These are phyloP conservation scores for Phytophthora vignae DNA, from an alignment of 352 stramenopile species.

Conservation along the genomic window DNA sequence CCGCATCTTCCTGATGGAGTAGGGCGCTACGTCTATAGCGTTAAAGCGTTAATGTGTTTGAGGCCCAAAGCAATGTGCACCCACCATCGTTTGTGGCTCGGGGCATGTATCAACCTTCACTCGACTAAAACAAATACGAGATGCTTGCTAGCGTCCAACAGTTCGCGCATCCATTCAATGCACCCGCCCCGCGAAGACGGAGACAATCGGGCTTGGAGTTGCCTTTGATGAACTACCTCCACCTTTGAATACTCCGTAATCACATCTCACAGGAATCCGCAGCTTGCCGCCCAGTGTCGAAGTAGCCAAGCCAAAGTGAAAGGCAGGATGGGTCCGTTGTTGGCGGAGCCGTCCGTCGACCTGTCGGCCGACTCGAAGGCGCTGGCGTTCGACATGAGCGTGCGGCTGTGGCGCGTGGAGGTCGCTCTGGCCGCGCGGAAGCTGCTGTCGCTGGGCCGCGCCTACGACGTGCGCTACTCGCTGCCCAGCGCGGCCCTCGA, in stretches of 20 bases:
- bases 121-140: no score
- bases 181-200: no score
- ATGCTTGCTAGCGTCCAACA: no score
- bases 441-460: slow-evolving; percentile 63
- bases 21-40: not conserved
- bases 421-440: slow-evolving; percentile 53
- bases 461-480: slow-evolving; percentile 65
- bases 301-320: not conserved
- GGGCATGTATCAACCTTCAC: no score
- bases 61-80: no score
- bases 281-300: not conserved
- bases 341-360: not conserved
- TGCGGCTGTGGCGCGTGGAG: slow-evolving; percentile 59
- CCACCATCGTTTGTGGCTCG: no score
- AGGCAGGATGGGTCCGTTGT: not conserved
- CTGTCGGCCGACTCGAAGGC: slow-evolving; percentile 8
- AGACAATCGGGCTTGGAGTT: no score
- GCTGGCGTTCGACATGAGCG: slow-evolving; percentile 48
- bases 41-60: no score
- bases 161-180: no score
- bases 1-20: slow-evolving; percentile 96
- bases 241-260: not conserved
- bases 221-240: not conserved
- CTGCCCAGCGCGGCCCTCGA: slow-evolving; percentile 30
- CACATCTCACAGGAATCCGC: not conserved